Base-by-base conservation (phyloP, 164 flowering plant genomes). In the Hamamelis virginiana region DNA sequence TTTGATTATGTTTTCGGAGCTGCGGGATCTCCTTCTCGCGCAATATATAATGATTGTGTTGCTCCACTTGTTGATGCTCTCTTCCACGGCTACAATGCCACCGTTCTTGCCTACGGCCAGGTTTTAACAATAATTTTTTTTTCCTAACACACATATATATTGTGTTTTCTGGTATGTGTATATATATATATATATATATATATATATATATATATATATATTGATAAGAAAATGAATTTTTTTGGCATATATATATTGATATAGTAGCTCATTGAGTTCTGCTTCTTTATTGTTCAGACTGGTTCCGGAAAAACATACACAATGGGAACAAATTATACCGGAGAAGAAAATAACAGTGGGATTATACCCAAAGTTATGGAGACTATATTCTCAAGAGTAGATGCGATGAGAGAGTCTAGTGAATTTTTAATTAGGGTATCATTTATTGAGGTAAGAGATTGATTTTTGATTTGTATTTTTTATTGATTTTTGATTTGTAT, bases 251-350 rank as follows among this genome's bases (percentile, higher is more conserved):
- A n/a, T n/a, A n/a, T n/a, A n/a, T n/a, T n/a, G n/a, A n/a, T n/a
- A 38, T 48, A 13, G 0, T 47, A 27, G 3, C 28, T 52, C 14
- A 25, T 22, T 26, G 47, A 23, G 5, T 14, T 64, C 62, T 62
- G 27, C 28, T 68, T 47, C n/a, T 18, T 33, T 70, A 2, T 5
- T 69, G 9, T 70, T 27, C 23, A 96, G 98, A 96, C 99, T n/a
- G 97, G 99, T 38, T 96, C 99, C 0, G 99, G 99, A 0, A 96
- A 96, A 72, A 96, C 99, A 0, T 93, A 91, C 71, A 96, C 97
- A 0, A 96, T 96, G 99, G 99, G 99, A 13, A 96, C 98, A 0
- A 89, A 87, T 23, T 93, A 91, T 28, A 81, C 75, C 3, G 95
- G 93, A 1, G 96, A 93, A 26, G 87, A 76, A 9, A 76, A 72